These are phyloP conservation scores for Aquilaria sinensis DNA, from an alignment of 345 rosid species.

Conservation along the genomic window DNA sequence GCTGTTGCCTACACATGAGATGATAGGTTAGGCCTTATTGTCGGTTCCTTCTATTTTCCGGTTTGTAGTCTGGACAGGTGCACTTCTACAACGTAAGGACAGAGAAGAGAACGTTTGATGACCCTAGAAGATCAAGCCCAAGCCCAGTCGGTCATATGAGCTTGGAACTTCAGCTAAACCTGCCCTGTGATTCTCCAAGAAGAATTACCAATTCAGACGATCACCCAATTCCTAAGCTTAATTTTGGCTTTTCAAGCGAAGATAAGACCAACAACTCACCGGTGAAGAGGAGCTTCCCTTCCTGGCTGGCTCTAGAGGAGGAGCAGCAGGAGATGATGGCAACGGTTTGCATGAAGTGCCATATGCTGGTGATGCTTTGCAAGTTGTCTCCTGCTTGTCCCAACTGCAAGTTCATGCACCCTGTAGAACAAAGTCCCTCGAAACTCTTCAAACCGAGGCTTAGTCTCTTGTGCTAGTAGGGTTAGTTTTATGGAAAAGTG, in stretches of 20 bases:
- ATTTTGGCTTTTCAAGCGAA: constrained; percentile 12
- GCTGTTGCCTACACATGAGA: too few relatives aligned
- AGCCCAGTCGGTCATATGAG: constrained; percentile 36
- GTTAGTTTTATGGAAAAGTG: not conserved
- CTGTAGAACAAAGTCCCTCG: constrained; percentile 42
- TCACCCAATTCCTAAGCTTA: constrained; percentile 10
- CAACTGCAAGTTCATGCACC: constrained; percentile 90
- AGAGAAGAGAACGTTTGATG: constrained; percentile 42
- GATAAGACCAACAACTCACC: constrained; percentile 17
- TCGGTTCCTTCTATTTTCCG: not conserved
- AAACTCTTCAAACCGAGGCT: constrained; percentile 44
- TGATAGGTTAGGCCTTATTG: not conserved
- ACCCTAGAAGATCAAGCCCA: constrained; percentile 30
- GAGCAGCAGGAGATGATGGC: constrained; percentile 68
- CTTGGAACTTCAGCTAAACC: constrained; percentile 75
- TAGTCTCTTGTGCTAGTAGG: constrained; percentile 46
- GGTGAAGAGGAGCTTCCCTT: constrained; percentile 20
- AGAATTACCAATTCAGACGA: constrained; percentile 7
- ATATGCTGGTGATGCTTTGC: constrained; percentile 83
- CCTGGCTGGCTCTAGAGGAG: constrained; percentile 45
- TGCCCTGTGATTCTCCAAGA: constrained; percentile 37
- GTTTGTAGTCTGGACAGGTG: constrained; percentile 55
- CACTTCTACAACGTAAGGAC: constrained; percentile 59
- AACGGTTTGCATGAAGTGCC: constrained; percentile 65
- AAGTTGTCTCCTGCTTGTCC: constrained; percentile 77